Evolutionary conservation across 2,329 filamentous ascomycete species (phyloP).

Genomic region (Trichoderma sp.): DNA sequence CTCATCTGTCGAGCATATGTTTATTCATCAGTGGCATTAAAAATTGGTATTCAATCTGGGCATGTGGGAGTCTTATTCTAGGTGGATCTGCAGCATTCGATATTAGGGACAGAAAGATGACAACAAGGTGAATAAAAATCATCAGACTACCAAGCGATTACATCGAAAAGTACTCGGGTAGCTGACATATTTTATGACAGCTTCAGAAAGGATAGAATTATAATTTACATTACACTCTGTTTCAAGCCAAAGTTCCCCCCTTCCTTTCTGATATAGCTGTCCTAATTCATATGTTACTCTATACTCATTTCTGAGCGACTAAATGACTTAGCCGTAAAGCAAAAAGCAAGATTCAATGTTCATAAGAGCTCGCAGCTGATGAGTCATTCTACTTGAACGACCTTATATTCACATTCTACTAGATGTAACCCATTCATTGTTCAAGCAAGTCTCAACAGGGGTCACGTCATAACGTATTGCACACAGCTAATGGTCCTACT

Average conservation of each 20-base stretch:
- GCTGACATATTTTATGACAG: background rate
- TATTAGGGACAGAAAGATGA: background rate
- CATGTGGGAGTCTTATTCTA: background rate
- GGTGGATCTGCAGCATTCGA: background rate
- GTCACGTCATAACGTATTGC: background rate
- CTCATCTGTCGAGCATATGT: background rate
- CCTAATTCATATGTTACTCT: background rate
- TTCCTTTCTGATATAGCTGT: background rate
- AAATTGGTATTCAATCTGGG: background rate
- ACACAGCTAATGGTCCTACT: background rate
- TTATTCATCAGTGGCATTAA: background rate
- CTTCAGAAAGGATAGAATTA: background rate
- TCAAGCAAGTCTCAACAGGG: too few relatives aligned
- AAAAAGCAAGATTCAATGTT: background rate
- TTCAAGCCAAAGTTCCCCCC: background rate
- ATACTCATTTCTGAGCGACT: background rate
- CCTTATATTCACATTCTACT: background rate
- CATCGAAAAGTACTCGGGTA: background rate
- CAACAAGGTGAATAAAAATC: background rate
- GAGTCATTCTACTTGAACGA: background rate
- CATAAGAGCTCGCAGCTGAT: too few relatives aligned
- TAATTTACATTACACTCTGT: background rate
- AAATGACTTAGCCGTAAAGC: background rate
- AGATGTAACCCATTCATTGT: too few relatives aligned
- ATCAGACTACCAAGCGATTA: background rate